phyloP scores from a whole-genome alignment of 2,329 filamentous ascomycete genomes.

The Sordariomycetes sp. region DNA sequence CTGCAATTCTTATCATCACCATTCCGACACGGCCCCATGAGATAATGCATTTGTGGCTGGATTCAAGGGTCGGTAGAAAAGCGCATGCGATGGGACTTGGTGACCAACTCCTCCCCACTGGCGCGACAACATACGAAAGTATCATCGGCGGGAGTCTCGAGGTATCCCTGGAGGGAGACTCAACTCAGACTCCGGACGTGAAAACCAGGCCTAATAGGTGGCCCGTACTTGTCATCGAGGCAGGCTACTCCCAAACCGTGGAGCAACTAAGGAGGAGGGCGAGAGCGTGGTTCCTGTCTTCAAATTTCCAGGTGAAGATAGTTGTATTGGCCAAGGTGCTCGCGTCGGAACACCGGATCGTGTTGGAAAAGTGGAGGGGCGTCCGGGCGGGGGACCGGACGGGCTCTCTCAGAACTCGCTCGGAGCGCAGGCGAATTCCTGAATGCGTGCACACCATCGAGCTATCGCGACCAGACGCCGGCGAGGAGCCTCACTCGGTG shows the following conservation, averaged over 20 bases:
- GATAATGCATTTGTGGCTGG: not conserved
- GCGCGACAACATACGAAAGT: not conserved
- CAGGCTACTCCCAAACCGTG: not conserved
- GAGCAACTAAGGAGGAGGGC: not conserved
- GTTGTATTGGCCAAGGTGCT: not conserved
- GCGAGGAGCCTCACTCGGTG: not conserved
- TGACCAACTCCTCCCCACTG: not conserved
- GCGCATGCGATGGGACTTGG: not conserved
- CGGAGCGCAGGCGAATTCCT: too few relatives aligned
- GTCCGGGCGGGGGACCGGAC: too few relatives aligned
- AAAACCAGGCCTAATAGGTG: not conserved
- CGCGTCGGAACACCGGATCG: not conserved
- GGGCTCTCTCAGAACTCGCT: too few relatives aligned
- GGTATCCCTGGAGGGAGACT: not conserved
- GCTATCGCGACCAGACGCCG: too few relatives aligned
- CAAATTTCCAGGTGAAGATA: not conserved
- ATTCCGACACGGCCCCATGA: not conserved
- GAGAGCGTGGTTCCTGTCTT: not conserved
- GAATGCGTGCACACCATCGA: too few relatives aligned
- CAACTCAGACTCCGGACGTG: not conserved
- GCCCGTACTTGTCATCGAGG: not conserved
- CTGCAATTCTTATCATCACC: not conserved
- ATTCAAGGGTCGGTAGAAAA: not conserved
- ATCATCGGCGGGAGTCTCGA: not conserved
- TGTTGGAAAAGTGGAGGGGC: too few relatives aligned